phyloP scores from a whole-genome alignment of 1,284 basidiomycete genomes.

The Coniferiporia weirii region DNA sequence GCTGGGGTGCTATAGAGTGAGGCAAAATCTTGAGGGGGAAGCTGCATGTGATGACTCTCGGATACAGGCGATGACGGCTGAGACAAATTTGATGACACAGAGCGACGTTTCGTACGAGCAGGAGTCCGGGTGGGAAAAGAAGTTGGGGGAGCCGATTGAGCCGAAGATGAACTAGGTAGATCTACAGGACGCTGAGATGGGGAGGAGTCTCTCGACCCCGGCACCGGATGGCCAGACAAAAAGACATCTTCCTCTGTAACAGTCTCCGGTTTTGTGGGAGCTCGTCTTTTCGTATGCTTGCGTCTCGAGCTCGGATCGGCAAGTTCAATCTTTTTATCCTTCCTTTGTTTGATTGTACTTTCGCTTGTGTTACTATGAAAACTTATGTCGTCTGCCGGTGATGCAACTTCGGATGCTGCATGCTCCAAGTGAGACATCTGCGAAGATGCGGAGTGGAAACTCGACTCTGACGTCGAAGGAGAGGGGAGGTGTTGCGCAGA shows the following conservation, averaged over 20 bases:
- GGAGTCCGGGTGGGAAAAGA: slow-evolving; percentile 76
- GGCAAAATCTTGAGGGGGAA: slow-evolving; percentile 63
- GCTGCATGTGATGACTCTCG: slow-evolving; percentile 40
- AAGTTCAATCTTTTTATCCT: slow-evolving; percentile 26
- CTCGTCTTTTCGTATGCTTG: slow-evolving; percentile 5
- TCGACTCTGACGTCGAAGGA: slow-evolving; percentile 41
- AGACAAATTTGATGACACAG: slow-evolving; percentile 79
- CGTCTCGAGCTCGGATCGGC: slow-evolving; percentile 10
- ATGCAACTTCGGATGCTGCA: slow-evolving; percentile 47
- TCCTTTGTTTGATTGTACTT: slow-evolving; percentile 40
- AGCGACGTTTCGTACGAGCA: slow-evolving; percentile 89
- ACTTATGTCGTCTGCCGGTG: slow-evolving; percentile 32
- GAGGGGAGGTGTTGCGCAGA: slow-evolving; percentile 31
- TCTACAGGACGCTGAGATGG: slow-evolving; percentile 27
- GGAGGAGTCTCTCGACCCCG: slow-evolving; percentile 21
- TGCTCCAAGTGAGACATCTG: slow-evolving; percentile 47
- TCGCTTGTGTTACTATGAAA: slow-evolving; percentile 49
- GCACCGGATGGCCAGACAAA: slow-evolving; percentile 10
- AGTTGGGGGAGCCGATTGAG: slow-evolving; percentile 43
- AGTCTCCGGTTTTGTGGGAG: slow-evolving; percentile 33
- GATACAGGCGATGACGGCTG: slow-evolving; percentile 47
- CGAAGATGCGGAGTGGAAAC: slow-evolving; percentile 51
- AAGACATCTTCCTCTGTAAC: slow-evolving; percentile 40
- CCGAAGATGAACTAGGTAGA: slow-evolving; percentile 15
- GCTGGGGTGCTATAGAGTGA: slow-evolving; percentile 64